Conservation (phyloP, 352 stramenopile species). For the Aphanomyces cochlioides region DNA sequence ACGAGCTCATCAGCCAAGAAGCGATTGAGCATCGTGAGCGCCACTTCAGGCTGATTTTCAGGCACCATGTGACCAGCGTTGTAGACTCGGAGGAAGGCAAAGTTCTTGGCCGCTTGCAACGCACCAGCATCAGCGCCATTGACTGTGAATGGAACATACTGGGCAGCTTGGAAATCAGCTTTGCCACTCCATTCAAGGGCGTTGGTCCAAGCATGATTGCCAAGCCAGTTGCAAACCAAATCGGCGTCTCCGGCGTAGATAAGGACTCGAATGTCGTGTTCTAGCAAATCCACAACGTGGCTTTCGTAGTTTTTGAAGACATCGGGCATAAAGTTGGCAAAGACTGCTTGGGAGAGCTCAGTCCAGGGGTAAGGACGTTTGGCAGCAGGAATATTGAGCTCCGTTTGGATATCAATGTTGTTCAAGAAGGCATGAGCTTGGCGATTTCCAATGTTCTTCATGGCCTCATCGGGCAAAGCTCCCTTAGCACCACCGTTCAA, state of each 20-base stretch:
- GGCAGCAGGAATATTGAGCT: constrained; percentile 60
- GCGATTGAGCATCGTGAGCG: constrained; percentile 29
- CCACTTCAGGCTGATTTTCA: constrained; percentile 23
- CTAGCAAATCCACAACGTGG: constrained; percentile 63
- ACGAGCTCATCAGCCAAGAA: constrained; percentile 36
- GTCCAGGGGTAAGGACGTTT: constrained; percentile 21
- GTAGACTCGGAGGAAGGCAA: constrained; percentile 23
- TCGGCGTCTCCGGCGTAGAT: constrained; percentile 89
- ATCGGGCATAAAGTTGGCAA: constrained; percentile 75
- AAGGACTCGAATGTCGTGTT: constrained; percentile 51
- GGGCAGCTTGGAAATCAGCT: constrained; percentile 8
- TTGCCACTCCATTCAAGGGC: constrained; percentile 25
- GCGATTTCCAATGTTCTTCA: constrained; percentile 70
- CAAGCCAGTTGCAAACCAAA: constrained; percentile 75
- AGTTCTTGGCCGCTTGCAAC: constrained; percentile 19
- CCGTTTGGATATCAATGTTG: constrained; percentile 44
- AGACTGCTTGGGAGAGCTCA: constrained; percentile 39
- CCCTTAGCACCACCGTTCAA: background rate
- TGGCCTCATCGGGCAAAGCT: background rate
- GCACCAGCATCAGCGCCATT: constrained; percentile 28
- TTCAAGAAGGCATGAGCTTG: constrained; percentile 71
- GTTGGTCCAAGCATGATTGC: constrained; percentile 27
- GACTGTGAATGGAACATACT: background rate
- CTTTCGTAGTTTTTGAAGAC: constrained; percentile 60
- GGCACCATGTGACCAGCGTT: constrained; percentile 32